Conservation (phyloP, 176 grass and related monocot species). For the Hordeum marinum region DNA sequence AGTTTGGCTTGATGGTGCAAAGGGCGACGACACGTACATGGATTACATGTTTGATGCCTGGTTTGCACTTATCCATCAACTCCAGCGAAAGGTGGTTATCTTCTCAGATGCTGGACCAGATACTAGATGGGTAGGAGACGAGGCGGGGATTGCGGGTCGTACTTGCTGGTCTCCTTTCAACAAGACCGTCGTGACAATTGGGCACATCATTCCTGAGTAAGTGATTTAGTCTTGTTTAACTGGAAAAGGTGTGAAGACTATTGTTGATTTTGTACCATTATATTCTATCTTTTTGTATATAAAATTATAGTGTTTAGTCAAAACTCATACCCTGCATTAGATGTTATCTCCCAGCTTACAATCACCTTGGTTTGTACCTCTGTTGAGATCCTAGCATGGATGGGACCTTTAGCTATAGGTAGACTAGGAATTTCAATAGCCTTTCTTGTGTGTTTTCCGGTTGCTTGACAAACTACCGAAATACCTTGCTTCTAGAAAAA, state of each 20-base stretch:
- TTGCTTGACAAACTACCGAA: not conserved
- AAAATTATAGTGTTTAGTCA: not conserved
- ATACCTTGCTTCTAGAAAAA: not conserved
- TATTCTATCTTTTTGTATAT: not conserved
- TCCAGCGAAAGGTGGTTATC: conserved; percentile 63
- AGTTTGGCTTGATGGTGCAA: conserved; percentile 94
- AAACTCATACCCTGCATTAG: not conserved
- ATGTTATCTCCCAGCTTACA: not conserved
- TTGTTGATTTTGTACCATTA: not conserved
- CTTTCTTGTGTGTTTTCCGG: not conserved
- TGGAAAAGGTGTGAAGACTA: not conserved
- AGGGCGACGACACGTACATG: conserved; percentile 57
- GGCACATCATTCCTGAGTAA: conserved; percentile 53
- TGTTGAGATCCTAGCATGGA: conserved; percentile 14
- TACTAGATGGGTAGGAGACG: conserved; percentile 83
- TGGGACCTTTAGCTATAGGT: not conserved
- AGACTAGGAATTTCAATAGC: not conserved
- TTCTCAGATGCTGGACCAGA: conserved; percentile 94
- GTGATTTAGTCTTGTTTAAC: conserved; percentile 9
- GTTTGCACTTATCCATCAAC: conserved; percentile 91
- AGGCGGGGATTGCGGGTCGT: conserved; percentile 51
- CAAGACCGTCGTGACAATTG: conserved; percentile 63
- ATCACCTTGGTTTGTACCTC: not conserved
- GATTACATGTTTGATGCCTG: conserved; percentile 73
- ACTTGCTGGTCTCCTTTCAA: conserved; percentile 93